phyloP scores from a whole-genome alignment of 441 rosid species.

The Populus hybrid region DNA sequence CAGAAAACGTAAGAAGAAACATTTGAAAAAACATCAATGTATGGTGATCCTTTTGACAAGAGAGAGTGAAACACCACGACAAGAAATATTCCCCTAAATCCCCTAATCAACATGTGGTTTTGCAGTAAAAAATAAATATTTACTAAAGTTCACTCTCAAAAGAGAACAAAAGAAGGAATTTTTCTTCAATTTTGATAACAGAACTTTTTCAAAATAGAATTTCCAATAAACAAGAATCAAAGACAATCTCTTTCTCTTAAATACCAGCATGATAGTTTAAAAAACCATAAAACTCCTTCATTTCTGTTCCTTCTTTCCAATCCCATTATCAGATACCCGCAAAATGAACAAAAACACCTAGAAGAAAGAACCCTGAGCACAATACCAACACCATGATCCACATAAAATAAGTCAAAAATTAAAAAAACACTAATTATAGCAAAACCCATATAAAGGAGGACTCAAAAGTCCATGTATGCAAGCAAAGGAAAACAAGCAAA shows the following conservation, averaged over 20 bases:
- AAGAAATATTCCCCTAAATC: neutral
- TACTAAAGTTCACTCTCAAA: neutral
- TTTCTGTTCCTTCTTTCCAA: neutral
- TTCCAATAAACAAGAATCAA: neutral
- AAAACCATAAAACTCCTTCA: neutral
- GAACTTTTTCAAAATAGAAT: neutral
- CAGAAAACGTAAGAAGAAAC: neutral
- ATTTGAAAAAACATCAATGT: too few species aligned
- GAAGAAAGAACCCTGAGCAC: neutral
- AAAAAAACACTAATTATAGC: neutral
- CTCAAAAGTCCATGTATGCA: slow-evolving; percentile 7
- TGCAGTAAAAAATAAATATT: neutral
- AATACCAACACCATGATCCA: neutral
- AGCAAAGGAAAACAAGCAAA: neutral
- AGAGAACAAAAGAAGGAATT: neutral
- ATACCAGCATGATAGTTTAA: neutral
- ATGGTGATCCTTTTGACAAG: neutral
- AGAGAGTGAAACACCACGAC: neutral
- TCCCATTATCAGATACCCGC: neutral
- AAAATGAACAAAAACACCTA: neutral
- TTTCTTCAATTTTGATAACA: neutral
- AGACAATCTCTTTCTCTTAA: neutral
- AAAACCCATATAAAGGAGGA: slow-evolving; percentile 6
- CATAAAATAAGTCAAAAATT: slow-evolving; percentile 4
- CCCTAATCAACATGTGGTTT: neutral